Evolutionary conservation across 352 stramenopile species (phyloP), one percentile per base, ranked within the genome.

Genomic region (Phytophthora pini): DNA sequence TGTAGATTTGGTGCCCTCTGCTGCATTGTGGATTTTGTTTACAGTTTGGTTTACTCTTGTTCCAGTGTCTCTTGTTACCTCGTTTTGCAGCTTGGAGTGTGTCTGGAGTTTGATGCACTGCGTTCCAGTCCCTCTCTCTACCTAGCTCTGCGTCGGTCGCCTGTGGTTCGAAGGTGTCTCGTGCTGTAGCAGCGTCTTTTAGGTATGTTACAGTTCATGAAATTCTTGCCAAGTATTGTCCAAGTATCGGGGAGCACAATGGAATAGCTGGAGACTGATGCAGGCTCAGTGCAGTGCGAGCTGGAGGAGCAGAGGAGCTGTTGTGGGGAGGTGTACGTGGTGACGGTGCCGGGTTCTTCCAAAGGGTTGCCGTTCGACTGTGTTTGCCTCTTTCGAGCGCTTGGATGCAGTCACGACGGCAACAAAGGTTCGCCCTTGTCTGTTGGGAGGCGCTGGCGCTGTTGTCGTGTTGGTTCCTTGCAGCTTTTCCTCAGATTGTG

Each of bases 361-460:
- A 61, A 56, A 62, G 60, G 51, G 71, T 79, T 77, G 74, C 57
- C 68, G 61, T 70, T 54, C 68, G 68, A 76, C 55, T 67, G 59
- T 54, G 34, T 65, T 59, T 48, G 11, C 59, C 65, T 58, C 36
- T 72, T 65, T 64, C n/a, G 34, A 58, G 56, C 29, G 15, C 52
- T 34, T 48, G 44, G 55, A 54, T 65, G 36, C 43, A 57, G 58
- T 90, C 81, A 90, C 75, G 75, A 74, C 47, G 71, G 63, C 70
- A 90, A 90, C 67, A 90, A 87, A 88, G 81, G 77, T 76, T 90
- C 62, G 79, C 50, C 70, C 81, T 90, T 88, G 81, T 87, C 65
- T 40, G 61, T 58, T 65, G 43, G 65, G 13, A 69, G 56, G 50
- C 29, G 45, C 55, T n/a, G 31, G 15, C 22, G 47, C 29, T 62